Evolutionary conservation across 129 eudicot species (phyloP).

Genomic region (Deinandra increscens): DNA sequence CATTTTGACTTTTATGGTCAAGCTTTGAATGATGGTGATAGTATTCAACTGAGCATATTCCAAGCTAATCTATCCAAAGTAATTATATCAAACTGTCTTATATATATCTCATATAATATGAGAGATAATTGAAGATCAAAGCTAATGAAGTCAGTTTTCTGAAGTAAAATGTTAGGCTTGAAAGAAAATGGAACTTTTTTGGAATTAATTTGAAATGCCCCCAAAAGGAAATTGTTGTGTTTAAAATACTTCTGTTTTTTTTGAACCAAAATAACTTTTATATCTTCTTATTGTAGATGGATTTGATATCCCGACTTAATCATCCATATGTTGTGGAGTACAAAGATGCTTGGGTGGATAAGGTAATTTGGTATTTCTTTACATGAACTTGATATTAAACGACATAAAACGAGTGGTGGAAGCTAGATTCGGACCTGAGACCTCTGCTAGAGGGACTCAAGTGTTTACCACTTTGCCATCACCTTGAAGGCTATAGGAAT

Average conservation of each 20-base stretch:
- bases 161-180: not conserved
- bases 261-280: slow-evolving; percentile 8
- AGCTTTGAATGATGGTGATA: slow-evolving; percentile 3
- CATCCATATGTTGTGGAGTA: slow-evolving; percentile 88
- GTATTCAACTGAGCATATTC: not conserved
- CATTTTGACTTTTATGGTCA: not conserved
- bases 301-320: slow-evolving; percentile 62
- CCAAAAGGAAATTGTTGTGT: not conserved
- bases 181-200: not conserved
- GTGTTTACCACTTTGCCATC: too few species aligned
- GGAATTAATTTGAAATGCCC: not conserved
- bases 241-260: not conserved
- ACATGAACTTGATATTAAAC: too few species aligned
- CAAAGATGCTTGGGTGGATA: slow-evolving; percentile 98
- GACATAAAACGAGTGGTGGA: too few species aligned
- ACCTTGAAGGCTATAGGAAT: too few species aligned
- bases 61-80: not conserved
- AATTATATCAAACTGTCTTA: not conserved
- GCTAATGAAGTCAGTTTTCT: not conserved
- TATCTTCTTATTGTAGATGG: slow-evolving; percentile 57
- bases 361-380: slow-evolving; percentile 45
- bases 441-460: too few species aligned
- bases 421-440: too few species aligned
- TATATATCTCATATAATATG: not conserved
- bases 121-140: not conserved